Base-by-base conservation (phyloP, 2,329 filamentous ascomycete species). In the Ceratocystis lukuohia region DNA sequence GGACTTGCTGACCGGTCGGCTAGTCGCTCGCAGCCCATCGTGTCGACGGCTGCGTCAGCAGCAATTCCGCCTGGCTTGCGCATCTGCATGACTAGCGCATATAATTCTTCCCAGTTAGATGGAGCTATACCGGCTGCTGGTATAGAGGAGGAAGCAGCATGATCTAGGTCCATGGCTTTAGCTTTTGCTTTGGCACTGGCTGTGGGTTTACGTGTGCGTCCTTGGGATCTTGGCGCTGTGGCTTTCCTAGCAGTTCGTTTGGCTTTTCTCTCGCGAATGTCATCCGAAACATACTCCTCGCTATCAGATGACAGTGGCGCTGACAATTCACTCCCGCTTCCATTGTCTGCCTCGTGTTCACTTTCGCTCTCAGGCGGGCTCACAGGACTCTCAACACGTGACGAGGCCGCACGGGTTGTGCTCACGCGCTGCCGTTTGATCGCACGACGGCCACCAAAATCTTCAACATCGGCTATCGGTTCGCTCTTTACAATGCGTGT, bases 21-120 rank as follows among this genome's bases (percentile, higher is more conserved):
- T 8, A 94, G 80, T 6, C 84, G 83, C 75, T 91, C 91, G 76
- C 94, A 99, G 10, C 94, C 94, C 92, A 97, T 96, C 0, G 93
- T 97, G 75, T 99, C 94, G 10, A 99, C 94, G 0, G 93, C 89
- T 0, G 94, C 94, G 82, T 88, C 76, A 78, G 82, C 73, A 73
- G 88, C 77, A 76, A 76, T 72, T 5, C 80, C 81, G 2, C 80
- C 81, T 0, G 76, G 74, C 3, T 76, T 74, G 1, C 85, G 87
- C 91, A 97, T 96, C 72, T 84, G 82, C 72, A 87, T 87, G 57
- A 95, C 88, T 0, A 84, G 77, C 44, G 81, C 77, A 76, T 96
- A 99, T 67, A 96, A 85, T 66, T 86, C 82, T 69, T 91, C 85
- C 94, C 94, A 96, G 73, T 91, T 85, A 0, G 85, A 80, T 0